Evolutionary conservation across 108 stramenopile genomes (phyloP), one percentile per base, ranked within the genome.

Genomic region (Parietichytrium sp.): DNA sequence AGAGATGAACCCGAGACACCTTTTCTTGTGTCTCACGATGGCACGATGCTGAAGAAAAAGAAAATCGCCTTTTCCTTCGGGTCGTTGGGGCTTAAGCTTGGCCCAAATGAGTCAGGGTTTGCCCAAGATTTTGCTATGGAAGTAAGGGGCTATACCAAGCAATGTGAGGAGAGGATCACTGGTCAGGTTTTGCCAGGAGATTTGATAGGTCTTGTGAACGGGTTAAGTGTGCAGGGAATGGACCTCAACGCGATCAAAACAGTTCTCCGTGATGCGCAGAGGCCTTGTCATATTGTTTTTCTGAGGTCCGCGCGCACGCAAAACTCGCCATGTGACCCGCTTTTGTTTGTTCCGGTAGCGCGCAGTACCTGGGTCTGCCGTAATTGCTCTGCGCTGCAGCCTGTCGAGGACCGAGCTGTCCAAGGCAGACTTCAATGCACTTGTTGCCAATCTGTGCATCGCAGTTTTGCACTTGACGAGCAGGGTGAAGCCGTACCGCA

Each of bases 331-430:
- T n/a, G 23, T 45, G 61, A 72, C 61, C 61, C 61, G 13, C 42
- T 72, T 33, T 42, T 45, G 20, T 72, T 72, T 2, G 38, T 33
- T 25, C 61, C 61, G 23, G 10, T 72, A 15, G 45, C 38, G 38
- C 13, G 38, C 23, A 42, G 38, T 25, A 72, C 45, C 13, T 72
- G 61, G 61, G 45, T 42, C 15, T 72, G 61, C 20, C 61, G 61
- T 38, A 72, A 72, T 38, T 72, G 61, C 20, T 45, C 36, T 33
- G 36, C 61, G 10, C 38, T 42, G 12, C 61, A 72, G 61, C 61
- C 61, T 23, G 15, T 72, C 0, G 45, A 33, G 6, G 45, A 38
- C 23, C 61, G 61, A 6, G 61, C 36, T 27, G 38, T n/a, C 15
- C 20, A 72, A 42, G 6, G 61, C 33, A 16, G 61, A 33, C 10